Conservation (phyloP, 2,329 filamentous ascomycete genomes). For the Aureobasidium melanogenum region DNA sequence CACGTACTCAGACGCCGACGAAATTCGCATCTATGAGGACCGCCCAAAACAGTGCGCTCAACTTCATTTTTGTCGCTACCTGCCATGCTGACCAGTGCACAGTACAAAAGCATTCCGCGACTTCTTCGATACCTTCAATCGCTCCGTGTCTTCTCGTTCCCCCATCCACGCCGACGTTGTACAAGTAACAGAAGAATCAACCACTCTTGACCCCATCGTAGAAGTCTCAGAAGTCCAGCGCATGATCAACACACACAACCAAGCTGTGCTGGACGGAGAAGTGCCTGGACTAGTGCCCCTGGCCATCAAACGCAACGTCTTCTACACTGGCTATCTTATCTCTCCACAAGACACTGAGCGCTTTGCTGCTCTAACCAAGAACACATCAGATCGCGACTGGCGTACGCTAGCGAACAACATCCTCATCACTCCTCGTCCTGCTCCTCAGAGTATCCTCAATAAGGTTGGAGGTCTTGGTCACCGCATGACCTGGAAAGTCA, state of each 20-base stretch:
- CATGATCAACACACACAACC: conserved; percentile 83
- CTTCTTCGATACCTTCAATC: conserved; percentile 74
- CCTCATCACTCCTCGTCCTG: conserved; percentile 73
- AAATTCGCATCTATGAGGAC: conserved; percentile 64
- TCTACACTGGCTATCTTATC: conserved; percentile 84
- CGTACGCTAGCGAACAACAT: conserved; percentile 84
- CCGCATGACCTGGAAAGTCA: conserved; percentile 77
- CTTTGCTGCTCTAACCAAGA: conserved; percentile 60
- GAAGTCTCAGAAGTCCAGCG: conserved; percentile 81
- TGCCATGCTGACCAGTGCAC: not conserved
- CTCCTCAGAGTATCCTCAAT: conserved; percentile 61
- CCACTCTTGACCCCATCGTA: conserved; percentile 63
- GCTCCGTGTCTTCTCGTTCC: conserved; percentile 39
- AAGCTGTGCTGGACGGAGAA: conserved; percentile 39
- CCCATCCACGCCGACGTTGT: conserved; percentile 72
- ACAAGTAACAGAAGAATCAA: conserved; percentile 70
- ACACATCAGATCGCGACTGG: conserved; percentile 47
- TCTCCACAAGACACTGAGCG: conserved; percentile 60
- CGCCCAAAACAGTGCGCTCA: conserved; percentile 42
- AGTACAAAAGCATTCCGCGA: conserved; percentile 69
- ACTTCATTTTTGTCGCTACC: not conserved
- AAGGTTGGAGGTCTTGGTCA: conserved; percentile 82
- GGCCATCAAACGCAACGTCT: conserved; percentile 66
- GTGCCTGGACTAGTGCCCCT: conserved; percentile 44
- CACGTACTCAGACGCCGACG: conserved; percentile 75